Conservation (phyloP, 768 basidiomycete genomes). For the Postia placenta region DNA sequence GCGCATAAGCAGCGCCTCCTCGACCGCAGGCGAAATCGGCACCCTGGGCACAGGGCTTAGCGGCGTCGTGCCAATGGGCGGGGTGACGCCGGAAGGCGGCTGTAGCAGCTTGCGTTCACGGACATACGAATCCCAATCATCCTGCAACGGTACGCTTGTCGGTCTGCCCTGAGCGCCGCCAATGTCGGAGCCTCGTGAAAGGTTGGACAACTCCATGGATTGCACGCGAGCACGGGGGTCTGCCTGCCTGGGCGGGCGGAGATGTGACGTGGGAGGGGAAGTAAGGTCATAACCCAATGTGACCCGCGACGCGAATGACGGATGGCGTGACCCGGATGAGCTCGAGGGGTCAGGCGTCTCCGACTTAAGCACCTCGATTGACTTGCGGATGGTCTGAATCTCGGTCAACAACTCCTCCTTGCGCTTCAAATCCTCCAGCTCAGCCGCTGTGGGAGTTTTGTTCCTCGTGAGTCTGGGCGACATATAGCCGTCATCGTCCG, state of each 20-base stretch:
- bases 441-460: conserved; percentile 27
- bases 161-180: conserved; percentile 60
- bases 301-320: conserved; percentile 60
- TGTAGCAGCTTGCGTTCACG: conserved; percentile 80
- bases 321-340: conserved; percentile 45
- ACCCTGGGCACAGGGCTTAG: conserved; percentile 34
- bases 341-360: conserved; percentile 61
- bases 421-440: conserved; percentile 54
- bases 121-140: conserved; percentile 85
- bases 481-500: conserved; percentile 27
- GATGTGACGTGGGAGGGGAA: conserved; percentile 43
- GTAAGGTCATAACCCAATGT: conserved; percentile 66
- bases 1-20: conserved; percentile 66
- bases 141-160: conserved; percentile 65
- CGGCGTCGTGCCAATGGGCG: conserved; percentile 68
- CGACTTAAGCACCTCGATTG: conserved; percentile 69
- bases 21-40: conserved; percentile 64
- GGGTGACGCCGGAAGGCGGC: conserved; percentile 73
- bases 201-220: conserved; percentile 57
- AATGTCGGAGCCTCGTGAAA: conserved; percentile 34
- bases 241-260: conserved; percentile 62
- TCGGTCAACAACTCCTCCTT: conserved; percentile 71
- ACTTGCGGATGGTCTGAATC: conserved; percentile 73
- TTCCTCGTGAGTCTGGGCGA: conserved; percentile 12
- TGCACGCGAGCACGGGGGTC: conserved; percentile 67